These are phyloP conservation scores for Striga asiatica DNA, from an alignment of 257 asterid species.

Conservation along the genomic window DNA sequence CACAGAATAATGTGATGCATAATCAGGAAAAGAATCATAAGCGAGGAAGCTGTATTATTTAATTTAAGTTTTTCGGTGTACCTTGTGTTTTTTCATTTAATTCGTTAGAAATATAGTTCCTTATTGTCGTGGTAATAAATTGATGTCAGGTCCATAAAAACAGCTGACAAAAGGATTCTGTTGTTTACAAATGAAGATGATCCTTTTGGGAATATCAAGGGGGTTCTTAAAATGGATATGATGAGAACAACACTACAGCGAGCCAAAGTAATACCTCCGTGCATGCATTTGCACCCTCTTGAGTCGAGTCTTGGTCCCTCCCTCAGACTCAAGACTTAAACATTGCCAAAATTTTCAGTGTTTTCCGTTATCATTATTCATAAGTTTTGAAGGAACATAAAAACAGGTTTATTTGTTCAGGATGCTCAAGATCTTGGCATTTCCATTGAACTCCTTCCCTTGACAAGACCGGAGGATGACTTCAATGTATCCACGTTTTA, in stretches of 20 bases:
- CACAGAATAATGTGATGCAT: slow-evolving; percentile 1
- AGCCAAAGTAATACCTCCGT: slow-evolving; percentile 55
- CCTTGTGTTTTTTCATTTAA: slow-evolving; percentile 8
- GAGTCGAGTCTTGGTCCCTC: slow-evolving; percentile 6
- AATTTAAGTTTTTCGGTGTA: slow-evolving; percentile 1
- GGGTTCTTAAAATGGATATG: slow-evolving; percentile 86
- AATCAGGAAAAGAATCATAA: slow-evolving; percentile 1
- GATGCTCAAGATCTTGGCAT: slow-evolving; percentile 96
- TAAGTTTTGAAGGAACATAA: slow-evolving; percentile 2
- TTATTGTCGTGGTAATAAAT: slow-evolving; percentile 11
- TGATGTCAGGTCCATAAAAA: slow-evolving; percentile 60
- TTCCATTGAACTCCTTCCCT: slow-evolving; percentile 82
- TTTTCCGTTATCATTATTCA: not conserved
- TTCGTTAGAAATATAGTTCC: slow-evolving; percentile 2
- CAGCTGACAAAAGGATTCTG: slow-evolving; percentile 74
- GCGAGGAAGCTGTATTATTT: slow-evolving; percentile 5
- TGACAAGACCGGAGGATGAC: slow-evolving; percentile 62
- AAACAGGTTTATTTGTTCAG: slow-evolving; percentile 26
- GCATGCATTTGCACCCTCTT: slow-evolving; percentile 12
- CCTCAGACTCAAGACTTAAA: too few species aligned
- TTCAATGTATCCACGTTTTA: slow-evolving; percentile 70
- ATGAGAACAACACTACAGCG: slow-evolving; percentile 88
- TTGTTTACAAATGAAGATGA: slow-evolving; percentile 93
- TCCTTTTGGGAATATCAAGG: slow-evolving; percentile 80
- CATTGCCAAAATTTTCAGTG: not conserved